Conservation (phyloP, 2,329 filamentous ascomycete genomes). For the Stenocarpella maydis region DNA sequence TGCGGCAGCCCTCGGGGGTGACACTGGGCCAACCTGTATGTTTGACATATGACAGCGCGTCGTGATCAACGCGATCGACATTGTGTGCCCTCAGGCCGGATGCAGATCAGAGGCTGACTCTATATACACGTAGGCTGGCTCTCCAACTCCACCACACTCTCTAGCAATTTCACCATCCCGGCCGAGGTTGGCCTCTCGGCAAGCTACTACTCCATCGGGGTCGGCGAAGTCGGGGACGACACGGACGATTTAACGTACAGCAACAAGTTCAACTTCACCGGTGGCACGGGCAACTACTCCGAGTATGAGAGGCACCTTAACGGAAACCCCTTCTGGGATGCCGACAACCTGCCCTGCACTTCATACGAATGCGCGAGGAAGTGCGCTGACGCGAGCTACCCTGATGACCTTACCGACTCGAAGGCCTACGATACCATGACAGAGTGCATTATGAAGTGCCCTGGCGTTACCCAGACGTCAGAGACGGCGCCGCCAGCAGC, state of each 20-base stretch:
- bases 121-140: constrained; percentile 5
- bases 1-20: constrained; percentile 6
- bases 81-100: background rate
- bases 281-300: constrained; percentile 36
- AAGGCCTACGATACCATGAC: constrained; percentile 38
- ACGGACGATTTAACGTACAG: constrained; percentile 10
- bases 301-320: constrained; percentile 25
- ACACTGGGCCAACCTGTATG: constrained; percentile 17
- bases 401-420: background rate
- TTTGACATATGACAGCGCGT: background rate
- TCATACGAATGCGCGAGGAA: background rate
- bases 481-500: background rate
- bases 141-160: constrained; percentile 12
- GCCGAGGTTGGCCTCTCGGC: background rate
- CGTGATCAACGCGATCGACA: constrained; percentile 4
- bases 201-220: constrained; percentile 12
- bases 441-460: background rate
- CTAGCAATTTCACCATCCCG: constrained; percentile 5
- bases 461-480: constrained; percentile 4
- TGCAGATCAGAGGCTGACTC: background rate
- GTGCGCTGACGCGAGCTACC: constrained; percentile 15
- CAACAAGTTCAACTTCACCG: constrained; percentile 32
- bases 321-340: constrained; percentile 14
- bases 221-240: background rate
- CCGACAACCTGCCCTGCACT: constrained; percentile 3